A percentile compares a stretch with the other conserved stretches of the same genome.
Evolutionary conservation across 2,329 filamentous ascomycete species (phyloP).

Genomic region (Aspergillus ibericus): DNA sequence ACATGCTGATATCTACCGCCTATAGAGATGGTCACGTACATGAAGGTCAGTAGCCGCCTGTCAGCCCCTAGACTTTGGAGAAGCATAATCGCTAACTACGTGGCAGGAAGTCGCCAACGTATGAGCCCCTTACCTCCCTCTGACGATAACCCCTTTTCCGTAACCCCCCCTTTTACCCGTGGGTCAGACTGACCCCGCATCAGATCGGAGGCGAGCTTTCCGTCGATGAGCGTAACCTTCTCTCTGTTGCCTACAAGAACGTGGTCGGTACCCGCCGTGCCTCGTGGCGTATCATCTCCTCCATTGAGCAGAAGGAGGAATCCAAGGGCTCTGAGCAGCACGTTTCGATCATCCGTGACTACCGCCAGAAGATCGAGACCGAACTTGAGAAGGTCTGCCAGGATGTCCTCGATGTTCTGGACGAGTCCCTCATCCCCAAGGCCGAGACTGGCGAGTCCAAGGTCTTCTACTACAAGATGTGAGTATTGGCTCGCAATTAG

Average conservation of each 20-base stretch:
- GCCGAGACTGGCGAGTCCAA: slow-evolving; percentile 97
- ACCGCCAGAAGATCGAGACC: slow-evolving; percentile 96
- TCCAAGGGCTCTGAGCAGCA: slow-evolving; percentile 97
- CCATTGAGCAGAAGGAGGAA: slow-evolving; percentile 99
- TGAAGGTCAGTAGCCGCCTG: slow-evolving; percentile 68
- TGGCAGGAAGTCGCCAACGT: slow-evolving; percentile 89
- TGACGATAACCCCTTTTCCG: slow-evolving; percentile 13
- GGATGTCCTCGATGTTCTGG: slow-evolving; percentile 93
- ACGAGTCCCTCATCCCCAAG: slow-evolving; percentile 90
- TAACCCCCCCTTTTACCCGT: slow-evolving; percentile 9
- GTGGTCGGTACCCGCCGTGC: slow-evolving; percentile 97
- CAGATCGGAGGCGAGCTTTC: slow-evolving; percentile 67
- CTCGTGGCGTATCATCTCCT: slow-evolving; percentile 99
- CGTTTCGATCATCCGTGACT: slow-evolving; percentile 89
- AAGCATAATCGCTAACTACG: slow-evolving; percentile 24
- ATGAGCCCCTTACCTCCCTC: slow-evolving; percentile 32
- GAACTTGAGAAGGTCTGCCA: slow-evolving; percentile 98
- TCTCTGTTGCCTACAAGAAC: slow-evolving; percentile 99
- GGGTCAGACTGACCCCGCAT: slow-evolving; percentile 18
- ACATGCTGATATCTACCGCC: slow-evolving; percentile 28
- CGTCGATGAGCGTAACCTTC: slow-evolving; percentile 80
- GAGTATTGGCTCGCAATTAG: slow-evolving; percentile 51
- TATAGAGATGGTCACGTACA: slow-evolving; percentile 94
- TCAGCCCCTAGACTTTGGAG: slow-evolving; percentile 23
- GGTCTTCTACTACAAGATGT: slow-evolving; percentile 99